Percentiles rank a stretch among this genome's conserved stretches.
These are phyloP conservation scores for Pulicaria dysenterica DNA, from an alignment of 129 eudicot genomes.

Conservation along the genomic window DNA sequence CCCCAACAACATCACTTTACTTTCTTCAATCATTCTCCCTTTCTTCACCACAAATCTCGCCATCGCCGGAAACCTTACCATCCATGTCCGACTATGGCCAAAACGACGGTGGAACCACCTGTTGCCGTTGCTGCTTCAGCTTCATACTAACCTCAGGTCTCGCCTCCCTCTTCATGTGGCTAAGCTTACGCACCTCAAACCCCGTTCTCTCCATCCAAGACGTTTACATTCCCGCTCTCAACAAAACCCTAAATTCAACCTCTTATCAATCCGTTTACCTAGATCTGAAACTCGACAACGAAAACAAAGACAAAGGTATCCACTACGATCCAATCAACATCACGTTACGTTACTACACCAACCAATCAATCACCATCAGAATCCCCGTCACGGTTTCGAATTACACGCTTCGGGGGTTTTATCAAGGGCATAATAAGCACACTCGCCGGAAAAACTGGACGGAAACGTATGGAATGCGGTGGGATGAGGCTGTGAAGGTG, in stretches of 20 bases:
- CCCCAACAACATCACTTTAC: no score
- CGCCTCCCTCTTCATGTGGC: conserved; percentile 68
- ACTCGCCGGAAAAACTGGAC: conserved; percentile 42
- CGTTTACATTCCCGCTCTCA: conserved; percentile 63
- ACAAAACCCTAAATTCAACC: conserved; percentile 40
- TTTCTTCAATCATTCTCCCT: no score
- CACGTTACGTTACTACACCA: conserved; percentile 36
- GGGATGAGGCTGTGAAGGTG: conserved; percentile 30
- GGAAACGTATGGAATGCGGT: conserved; percentile 39
- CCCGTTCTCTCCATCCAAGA: conserved; percentile 62
- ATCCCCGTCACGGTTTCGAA: conserved; percentile 35
- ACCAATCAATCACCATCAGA: background rate
- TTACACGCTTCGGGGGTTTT: conserved; percentile 40
- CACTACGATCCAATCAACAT: conserved; percentile 46
- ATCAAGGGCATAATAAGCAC: conserved; percentile 63
- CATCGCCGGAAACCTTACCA: conserved; percentile 18
- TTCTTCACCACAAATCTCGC: background rate
- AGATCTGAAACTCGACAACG: conserved; percentile 65
- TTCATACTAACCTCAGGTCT: conserved; percentile 57
- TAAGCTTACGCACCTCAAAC: conserved; percentile 52
- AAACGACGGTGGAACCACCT: conserved; percentile 29
- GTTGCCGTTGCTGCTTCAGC: conserved; percentile 54
- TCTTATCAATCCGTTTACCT: conserved; percentile 47
- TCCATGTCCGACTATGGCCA: conserved; percentile 41
- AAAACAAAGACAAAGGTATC: conserved; percentile 64